Base-by-base conservation (phyloP, 331 rosid genomes). In the Spiraea crenata region DNA sequence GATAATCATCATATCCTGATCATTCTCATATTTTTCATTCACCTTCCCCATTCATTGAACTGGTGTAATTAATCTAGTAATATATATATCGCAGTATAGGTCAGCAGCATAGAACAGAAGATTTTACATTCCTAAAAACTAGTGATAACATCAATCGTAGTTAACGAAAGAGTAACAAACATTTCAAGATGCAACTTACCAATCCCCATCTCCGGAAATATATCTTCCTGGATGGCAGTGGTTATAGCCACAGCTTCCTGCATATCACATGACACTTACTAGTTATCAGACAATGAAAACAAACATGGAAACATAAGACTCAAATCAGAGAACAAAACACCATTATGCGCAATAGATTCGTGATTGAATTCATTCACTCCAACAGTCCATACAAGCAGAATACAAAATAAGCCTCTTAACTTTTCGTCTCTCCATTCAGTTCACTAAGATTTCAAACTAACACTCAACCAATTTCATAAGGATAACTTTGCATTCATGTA, bases 241-340 rank as follows among this genome's bases (percentile, higher is more conserved):
- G 96, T 88, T 60, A 86, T 84, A 71, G 93, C 97, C n/a, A 90
- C 97, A 71, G 96, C 93, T 82, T 90, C 96, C 98, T 92, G 89
- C 79, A 67, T 17, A 74, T 77, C 41, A 39, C 44, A 49, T 45
- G 1, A 9, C 12, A 45, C 15, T 66, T 11, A n/a, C 9, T n/a
- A 48, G 14, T 59, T 5, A 49, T 49, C 71, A 82, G 63, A 55
- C 41, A 70, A 74, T 37, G 19, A 55, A 47, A 63, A 17, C n/a
- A 31, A 55, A 46, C 16, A 72, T 65, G 63, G 58, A 16, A 49
- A 44, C 37, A 63, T 42, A n/a, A 34, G 57, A 57, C 51, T 72
- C 48, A 72, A 48, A 25, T 25, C 31, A 25, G 31, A 25, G 2
- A 25, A 25, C 31, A 25, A 25, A 25, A 25, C 31, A 25, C 31